Percentiles rank a stretch among this genome's conserved stretches.
phyloP scores from a whole-genome alignment of 306 rosid genomes.

The Begonia fuchsioides region DNA sequence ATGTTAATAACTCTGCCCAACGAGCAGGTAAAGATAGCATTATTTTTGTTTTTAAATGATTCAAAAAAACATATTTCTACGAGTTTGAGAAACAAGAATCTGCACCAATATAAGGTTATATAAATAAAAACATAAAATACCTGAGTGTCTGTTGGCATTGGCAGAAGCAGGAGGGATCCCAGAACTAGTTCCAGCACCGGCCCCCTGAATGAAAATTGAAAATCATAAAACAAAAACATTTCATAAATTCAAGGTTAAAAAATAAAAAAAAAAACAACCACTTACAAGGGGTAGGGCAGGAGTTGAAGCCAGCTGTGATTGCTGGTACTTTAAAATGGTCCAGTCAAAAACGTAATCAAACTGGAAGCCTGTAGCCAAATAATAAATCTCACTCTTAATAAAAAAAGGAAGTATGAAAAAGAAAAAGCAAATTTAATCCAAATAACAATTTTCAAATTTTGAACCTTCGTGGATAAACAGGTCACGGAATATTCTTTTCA shows the following conservation, averaged over 20 bases:
- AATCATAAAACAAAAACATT: constrained; percentile 5
- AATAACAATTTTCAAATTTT: constrained; percentile 3
- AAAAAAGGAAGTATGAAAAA: not conserved
- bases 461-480: constrained; percentile 93
- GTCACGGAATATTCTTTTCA: constrained; percentile 90
- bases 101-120: too few species aligned
- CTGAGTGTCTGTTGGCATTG: constrained; percentile 57
- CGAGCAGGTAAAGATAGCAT: too few species aligned
- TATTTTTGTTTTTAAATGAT: too few species aligned
- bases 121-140: constrained; percentile 11
- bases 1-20: too few species aligned
- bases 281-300: constrained; percentile 58
- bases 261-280: not conserved
- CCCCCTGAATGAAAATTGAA: constrained; percentile 33
- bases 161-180: constrained; percentile 54
- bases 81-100: too few species aligned
- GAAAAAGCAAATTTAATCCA: not conserved
- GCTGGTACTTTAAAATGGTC: constrained; percentile 95
- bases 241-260: constrained; percentile 4
- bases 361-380: constrained; percentile 56
- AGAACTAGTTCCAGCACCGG: constrained; percentile 74
- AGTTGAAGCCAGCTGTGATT: constrained; percentile 13
- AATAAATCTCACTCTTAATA: too few species aligned
- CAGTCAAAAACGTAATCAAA: constrained; percentile 95
- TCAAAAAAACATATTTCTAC: too few species aligned